Evolutionary conservation across 805 yeast species (phyloP).

Genomic region (Lipomyces chichibuensis): DNA sequence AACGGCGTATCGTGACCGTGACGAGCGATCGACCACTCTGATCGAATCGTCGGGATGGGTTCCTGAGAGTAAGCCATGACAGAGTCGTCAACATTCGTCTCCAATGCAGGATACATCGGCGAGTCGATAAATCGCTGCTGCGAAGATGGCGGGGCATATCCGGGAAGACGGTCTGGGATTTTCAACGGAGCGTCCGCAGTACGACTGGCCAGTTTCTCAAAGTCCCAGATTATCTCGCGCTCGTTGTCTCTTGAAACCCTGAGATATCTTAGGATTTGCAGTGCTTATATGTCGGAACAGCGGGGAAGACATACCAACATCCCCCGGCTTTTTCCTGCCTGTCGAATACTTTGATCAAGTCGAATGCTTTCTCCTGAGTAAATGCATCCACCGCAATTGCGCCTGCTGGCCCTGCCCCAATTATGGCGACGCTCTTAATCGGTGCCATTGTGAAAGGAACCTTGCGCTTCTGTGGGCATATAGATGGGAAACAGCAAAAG

Average conservation of each 20-base stretch:
- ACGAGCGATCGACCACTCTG: conserved; percentile 1
- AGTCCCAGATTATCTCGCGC: neutral
- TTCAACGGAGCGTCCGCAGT: neutral
- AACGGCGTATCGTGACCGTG: conserved; percentile 3
- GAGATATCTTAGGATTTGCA: neutral
- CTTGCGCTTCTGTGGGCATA: neutral
- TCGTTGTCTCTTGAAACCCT: neutral
- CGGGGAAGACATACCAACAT: conserved; percentile 1
- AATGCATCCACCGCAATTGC: neutral
- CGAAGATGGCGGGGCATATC: neutral
- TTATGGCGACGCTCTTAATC: neutral
- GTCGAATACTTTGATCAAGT: neutral
- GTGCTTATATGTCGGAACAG: neutral
- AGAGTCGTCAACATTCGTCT: neutral
- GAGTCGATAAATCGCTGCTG: neutral
- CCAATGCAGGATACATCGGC: neutral
- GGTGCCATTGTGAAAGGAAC: conserved; percentile 1
- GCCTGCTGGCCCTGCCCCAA: neutral
- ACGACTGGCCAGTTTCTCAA: conserved; percentile 2
- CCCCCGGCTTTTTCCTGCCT: neutral
- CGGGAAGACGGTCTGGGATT: neutral
- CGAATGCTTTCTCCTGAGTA: neutral
- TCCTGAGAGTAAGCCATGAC: conserved; percentile 2
- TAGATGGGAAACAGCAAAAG: neutral
- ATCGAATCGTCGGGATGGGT: conserved; percentile 1